A percentile compares a stretch with the other conserved stretches of the same genome.
Evolutionary conservation across 2,329 filamentous ascomycete genomes (phyloP).

Genomic region (Xylaria sp.): DNA sequence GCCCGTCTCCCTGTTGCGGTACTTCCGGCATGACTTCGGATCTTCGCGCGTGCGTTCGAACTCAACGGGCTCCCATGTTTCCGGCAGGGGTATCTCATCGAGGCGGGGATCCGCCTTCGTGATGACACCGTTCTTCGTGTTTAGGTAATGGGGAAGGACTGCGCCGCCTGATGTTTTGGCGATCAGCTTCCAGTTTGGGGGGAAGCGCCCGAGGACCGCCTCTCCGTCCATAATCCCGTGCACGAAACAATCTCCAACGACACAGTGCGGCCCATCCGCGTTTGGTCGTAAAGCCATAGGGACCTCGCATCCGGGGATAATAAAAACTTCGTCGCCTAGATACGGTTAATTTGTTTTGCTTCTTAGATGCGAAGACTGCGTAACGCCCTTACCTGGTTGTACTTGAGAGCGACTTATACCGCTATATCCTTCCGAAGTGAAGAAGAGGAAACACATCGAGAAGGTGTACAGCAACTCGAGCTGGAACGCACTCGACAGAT

Average conservation of each 20-base stretch:
- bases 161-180: background rate
- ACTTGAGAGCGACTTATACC: background rate
- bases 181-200: conserved; percentile 12
- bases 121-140: background rate
- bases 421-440: background rate
- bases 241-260: conserved; percentile 30
- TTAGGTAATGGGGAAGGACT: conserved; percentile 9
- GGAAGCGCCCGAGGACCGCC: conserved; percentile 24
- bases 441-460: background rate
- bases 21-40: conserved; percentile 20
- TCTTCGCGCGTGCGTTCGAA: conserved; percentile 23
- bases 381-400: conserved; percentile 10
- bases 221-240: conserved; percentile 32
- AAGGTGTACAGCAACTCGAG: background rate
- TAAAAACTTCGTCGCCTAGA: conserved; percentile 29
- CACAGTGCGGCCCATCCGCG: conserved; percentile 11
- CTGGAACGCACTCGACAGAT: background rate
- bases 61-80: conserved; percentile 24
- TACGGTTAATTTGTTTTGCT: background rate
- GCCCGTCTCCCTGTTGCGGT: conserved; percentile 22
- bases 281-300: conserved; percentile 26
- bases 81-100: conserved; percentile 16
- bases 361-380: background rate
- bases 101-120: conserved; percentile 24
- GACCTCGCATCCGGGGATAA: conserved; percentile 25